A percentile compares a stretch with the other conserved stretches of the same genome.
These are phyloP conservation scores for Colletotrichum endophyticum DNA, from an alignment of 2,329 filamentous ascomycete genomes.

Conservation along the genomic window DNA sequence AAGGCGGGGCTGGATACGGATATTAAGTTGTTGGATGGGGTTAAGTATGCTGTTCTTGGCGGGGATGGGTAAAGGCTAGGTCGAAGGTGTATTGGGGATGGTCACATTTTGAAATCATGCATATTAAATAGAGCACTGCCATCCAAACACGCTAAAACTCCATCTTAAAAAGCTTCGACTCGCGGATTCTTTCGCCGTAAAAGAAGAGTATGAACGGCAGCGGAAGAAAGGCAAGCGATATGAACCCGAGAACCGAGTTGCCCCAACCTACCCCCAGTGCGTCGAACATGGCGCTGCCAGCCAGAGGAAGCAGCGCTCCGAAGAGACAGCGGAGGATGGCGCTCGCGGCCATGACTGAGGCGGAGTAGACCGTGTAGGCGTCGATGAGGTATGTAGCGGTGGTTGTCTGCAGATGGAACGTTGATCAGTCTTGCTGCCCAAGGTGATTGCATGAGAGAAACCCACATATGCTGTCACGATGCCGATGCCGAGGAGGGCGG, in stretches of 20 bases:
- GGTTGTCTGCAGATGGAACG: background rate
- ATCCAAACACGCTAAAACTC: background rate
- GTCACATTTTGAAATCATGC: too few species aligned
- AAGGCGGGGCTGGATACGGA: background rate
- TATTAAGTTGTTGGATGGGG: background rate
- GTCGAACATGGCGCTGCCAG: constrained; percentile 54
- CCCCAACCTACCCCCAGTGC: constrained; percentile 60
- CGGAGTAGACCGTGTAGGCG: constrained; percentile 61
- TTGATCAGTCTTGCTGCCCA: background rate
- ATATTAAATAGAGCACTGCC: too few species aligned
- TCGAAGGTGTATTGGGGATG: too few species aligned
- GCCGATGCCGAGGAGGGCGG: constrained; percentile 54
- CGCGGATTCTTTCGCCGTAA: constrained; percentile 43
- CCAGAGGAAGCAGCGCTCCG: constrained; percentile 56
- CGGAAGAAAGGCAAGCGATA: constrained; percentile 49
- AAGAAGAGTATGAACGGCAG: constrained; percentile 48
- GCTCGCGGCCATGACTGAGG: constrained; percentile 68
- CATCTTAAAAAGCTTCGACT: background rate
- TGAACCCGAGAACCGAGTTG: constrained; percentile 45
- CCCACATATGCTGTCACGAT: background rate
- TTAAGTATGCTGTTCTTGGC: background rate
- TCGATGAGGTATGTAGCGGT: constrained; percentile 56
- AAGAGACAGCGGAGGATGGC: constrained; percentile 57
- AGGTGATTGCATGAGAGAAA: background rate
- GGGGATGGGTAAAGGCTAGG: too few species aligned